Evolutionary conservation across 2,329 filamentous ascomycete genomes (phyloP).

Genomic region (Lithohypha guttulata): DNA sequence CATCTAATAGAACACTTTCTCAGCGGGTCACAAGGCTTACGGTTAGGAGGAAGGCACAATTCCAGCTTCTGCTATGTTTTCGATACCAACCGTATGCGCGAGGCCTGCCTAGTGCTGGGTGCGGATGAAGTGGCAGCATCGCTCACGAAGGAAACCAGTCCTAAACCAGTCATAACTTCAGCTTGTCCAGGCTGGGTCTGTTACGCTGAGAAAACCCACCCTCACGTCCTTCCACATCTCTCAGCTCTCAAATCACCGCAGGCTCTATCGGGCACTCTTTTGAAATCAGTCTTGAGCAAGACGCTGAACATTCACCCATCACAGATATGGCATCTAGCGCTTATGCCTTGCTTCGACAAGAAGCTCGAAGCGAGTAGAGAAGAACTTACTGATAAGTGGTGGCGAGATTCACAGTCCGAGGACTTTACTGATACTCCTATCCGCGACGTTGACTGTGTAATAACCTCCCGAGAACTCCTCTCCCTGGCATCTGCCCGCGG

Average conservation of each 20-base stretch:
- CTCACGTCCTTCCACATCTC: conserved; percentile 80
- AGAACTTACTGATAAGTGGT: conserved; percentile 74
- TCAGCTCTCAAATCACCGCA: conserved; percentile 90
- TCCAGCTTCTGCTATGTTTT: conserved; percentile 82
- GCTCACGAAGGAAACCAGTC: conserved; percentile 20
- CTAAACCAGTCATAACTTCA: conserved; percentile 55
- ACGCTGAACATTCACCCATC: conserved; percentile 61
- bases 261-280: conserved; percentile 74
- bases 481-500: conserved; percentile 75
- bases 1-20: conserved; percentile 76
- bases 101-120: conserved; percentile 70
- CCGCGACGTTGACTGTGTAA: conserved; percentile 93
- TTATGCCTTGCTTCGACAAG: conserved; percentile 99
- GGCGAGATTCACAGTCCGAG: conserved; percentile 40
- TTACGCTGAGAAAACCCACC: conserved; percentile 96
- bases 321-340: conserved; percentile 83
- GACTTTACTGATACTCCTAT: conserved; percentile 36
- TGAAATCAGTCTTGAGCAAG: conserved; percentile 76
- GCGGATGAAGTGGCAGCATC: conserved; percentile 56
- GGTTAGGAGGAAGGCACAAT: conserved; percentile 56
- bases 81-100: conserved; percentile 75
- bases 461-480: conserved; percentile 87
- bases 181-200: conserved; percentile 97
- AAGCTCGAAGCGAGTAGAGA: conserved; percentile 91
- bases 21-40: conserved; percentile 57